Evolutionary conservation across 495 filamentous ascomycete species (phyloP).

Genomic region (Hypoxylon subgilvum): DNA sequence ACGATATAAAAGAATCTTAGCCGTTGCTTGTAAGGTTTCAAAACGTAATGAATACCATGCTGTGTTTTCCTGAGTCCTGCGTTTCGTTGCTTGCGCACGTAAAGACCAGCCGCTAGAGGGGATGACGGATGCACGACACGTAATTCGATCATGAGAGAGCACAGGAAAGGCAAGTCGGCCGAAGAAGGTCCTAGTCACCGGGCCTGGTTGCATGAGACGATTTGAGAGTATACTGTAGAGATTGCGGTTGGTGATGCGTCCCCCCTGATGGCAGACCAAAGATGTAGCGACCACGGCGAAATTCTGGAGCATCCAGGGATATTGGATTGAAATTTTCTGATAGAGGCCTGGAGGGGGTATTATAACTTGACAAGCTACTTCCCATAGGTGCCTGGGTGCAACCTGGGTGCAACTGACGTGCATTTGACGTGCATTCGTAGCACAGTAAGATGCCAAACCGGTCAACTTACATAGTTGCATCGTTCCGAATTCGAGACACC

Average conservation of each 20-base stretch:
- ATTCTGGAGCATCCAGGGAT: not conserved
- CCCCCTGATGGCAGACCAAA: not conserved
- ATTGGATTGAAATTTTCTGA: not conserved
- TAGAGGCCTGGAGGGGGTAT: not conserved
- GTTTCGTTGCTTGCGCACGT: not conserved
- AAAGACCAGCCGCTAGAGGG: not conserved
- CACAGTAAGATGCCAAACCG: slow-evolving; percentile 9
- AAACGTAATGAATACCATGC: too few relatives aligned
- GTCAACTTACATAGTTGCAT: not conserved
- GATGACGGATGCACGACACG: not conserved
- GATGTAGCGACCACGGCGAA: not conserved
- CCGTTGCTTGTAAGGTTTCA: too few relatives aligned
- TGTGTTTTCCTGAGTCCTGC: too few relatives aligned
- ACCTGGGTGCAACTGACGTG: slow-evolving; percentile 11
- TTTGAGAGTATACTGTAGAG: not conserved
- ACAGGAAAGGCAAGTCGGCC: not conserved
- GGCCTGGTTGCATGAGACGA: slow-evolving; percentile 1
- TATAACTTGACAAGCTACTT: not conserved
- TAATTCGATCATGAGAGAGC: not conserved
- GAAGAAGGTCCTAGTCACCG: not conserved
- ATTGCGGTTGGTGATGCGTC: not conserved
- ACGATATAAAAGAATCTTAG: too few relatives aligned
- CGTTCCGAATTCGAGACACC: slow-evolving; percentile 18
- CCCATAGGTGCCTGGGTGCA: too few relatives aligned
- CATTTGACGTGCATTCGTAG: not conserved